phyloP scores from a whole-genome alignment of 208 protist species.

The Ichthyophonus hoferi region DNA sequence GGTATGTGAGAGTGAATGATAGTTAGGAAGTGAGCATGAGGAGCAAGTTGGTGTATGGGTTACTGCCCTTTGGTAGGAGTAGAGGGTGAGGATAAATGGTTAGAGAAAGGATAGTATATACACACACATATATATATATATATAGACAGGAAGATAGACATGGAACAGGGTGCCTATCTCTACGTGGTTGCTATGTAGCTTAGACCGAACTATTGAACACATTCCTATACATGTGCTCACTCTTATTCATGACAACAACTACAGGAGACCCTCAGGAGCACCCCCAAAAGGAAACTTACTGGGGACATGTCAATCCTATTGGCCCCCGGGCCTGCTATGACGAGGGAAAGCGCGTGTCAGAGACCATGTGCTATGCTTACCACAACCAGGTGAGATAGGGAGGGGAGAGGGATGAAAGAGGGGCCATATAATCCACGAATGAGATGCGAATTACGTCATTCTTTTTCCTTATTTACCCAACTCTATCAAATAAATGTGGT shows the following conservation, averaged over 20 bases:
- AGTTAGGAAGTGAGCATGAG: neutral
- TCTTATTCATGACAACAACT: neutral
- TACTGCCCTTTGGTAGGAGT: too few species aligned
- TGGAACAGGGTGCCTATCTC: too few species aligned
- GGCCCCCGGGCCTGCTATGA: conserved; percentile 85
- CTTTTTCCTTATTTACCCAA: too few species aligned
- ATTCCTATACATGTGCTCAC: neutral
- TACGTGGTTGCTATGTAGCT: too few species aligned
- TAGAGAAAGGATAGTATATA: neutral
- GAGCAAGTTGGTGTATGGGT: too few species aligned
- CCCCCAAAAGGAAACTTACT: conserved; percentile 80
- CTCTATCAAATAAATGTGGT: too few species aligned
- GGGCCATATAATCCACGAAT: too few species aligned
- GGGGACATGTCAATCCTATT: conserved; percentile 79
- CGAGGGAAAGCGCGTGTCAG: conserved; percentile 85
- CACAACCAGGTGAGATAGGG: conserved; percentile 13
- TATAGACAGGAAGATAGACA: too few species aligned
- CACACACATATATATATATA: too few species aligned
- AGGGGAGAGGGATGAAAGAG: neutral
- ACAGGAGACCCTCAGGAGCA: conserved; percentile 59
- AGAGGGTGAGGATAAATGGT: neutral
- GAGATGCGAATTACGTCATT: too few species aligned
- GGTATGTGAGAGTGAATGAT: conserved; percentile 51
- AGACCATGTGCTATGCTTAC: conserved; percentile 46
- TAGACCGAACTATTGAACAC: neutral